phyloP scores from a whole-genome alignment of 345 rosid genomes.

The Turritis glabra region DNA sequence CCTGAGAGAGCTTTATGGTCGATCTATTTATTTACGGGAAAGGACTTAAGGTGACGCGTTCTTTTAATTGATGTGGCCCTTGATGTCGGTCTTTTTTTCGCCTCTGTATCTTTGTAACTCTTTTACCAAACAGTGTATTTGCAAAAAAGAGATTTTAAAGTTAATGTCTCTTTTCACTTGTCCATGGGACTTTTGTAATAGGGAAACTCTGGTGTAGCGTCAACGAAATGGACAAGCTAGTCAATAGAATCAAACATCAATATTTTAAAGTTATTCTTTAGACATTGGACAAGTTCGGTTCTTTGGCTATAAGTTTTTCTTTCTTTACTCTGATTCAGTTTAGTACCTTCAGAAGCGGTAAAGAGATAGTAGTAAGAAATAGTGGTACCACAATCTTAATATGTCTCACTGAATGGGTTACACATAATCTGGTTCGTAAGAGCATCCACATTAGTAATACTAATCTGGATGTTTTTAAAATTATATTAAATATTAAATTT shows the following conservation, averaged over 20 bases:
- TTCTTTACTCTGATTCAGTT: neutral
- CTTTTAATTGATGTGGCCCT: constrained; percentile 20
- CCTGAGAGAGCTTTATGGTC: constrained; percentile 40
- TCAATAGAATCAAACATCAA: constrained; percentile 17
- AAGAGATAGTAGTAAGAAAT: neutral
- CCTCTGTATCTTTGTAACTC: constrained; percentile 16
- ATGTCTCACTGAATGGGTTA: neutral
- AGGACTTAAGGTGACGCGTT: constrained; percentile 4
- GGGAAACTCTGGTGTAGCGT: constrained; percentile 15
- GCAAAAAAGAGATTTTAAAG: too few species aligned
- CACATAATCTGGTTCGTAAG: neutral
- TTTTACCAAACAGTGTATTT: constrained; percentile 14
- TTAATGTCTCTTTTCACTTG: neutral
- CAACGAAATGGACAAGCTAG: neutral
- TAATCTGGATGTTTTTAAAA: too few species aligned
- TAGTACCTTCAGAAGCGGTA: neutral
- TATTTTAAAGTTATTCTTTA: neutral
- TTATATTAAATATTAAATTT: too few species aligned
- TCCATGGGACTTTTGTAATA: constrained; percentile 17
- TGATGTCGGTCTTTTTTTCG: neutral
- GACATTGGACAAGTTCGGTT: neutral
- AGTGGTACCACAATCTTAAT: neutral
- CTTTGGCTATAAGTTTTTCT: neutral
- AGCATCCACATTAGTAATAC: too few species aligned
- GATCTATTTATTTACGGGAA: constrained; percentile 16